phyloP scores from a whole-genome alignment of 805 yeast genomes.

The Clavispora phyllophila region DNA sequence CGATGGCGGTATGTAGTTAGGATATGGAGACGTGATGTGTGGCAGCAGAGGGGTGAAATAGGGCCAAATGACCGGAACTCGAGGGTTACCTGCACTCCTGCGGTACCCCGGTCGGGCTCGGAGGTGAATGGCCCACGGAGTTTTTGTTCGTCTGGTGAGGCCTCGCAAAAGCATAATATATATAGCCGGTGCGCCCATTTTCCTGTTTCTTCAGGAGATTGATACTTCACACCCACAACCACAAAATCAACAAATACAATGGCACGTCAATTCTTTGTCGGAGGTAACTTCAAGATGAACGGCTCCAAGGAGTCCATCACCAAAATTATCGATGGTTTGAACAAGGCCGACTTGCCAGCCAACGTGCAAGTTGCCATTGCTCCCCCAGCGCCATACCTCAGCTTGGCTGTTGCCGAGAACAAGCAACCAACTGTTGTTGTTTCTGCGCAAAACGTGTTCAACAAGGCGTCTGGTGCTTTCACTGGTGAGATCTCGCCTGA shows the following conservation, averaged over 20 bases:
- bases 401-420: conserved; percentile 64
- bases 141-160: conserved; percentile 2
- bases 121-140: conserved; percentile 8
- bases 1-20: not conserved
- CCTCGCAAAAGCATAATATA: conserved; percentile 4
- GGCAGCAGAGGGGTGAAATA: not conserved
- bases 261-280: conserved; percentile 95
- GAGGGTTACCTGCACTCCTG: not conserved
- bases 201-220: not conserved
- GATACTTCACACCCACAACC: too few relatives aligned
- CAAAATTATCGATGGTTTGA: conserved; percentile 77
- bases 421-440: conserved; percentile 69
- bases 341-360: conserved; percentile 67
- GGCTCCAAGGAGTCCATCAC: conserved; percentile 85
- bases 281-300: conserved; percentile 99
- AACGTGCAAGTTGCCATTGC: conserved; percentile 90
- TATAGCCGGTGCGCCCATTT: not conserved
- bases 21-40: too few relatives aligned
- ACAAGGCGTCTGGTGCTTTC: conserved; percentile 91
- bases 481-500: conserved; percentile 94
- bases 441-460: conserved; percentile 88
- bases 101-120: conserved; percentile 9
- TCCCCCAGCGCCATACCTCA: conserved; percentile 93
- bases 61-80: not conserved
- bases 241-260: conserved; percentile 18